Evolutionary conservation across 2,329 filamentous ascomycete species (phyloP), one percentile per base, ranked within the genome.

Genomic region (Diaporthe ampelina): DNA sequence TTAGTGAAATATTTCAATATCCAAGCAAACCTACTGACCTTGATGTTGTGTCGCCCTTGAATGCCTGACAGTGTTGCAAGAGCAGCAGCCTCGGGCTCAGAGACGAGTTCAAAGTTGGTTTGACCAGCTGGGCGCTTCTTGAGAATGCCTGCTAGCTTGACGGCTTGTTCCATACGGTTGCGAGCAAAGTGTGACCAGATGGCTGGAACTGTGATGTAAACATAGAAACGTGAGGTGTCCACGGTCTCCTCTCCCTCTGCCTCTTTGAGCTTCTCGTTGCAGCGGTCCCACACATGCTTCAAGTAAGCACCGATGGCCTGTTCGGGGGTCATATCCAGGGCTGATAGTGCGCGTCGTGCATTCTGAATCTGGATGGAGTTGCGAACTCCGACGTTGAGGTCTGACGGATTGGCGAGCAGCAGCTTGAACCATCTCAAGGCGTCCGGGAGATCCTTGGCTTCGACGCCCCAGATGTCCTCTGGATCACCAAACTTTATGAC

Each of bases 51-150:
- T 1, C 79, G 75, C 6, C 78, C 76, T 0, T 77, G 75, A 0
- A 83, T 70, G 2, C 83, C 81, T 0, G 78, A 75, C 0, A 87
- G 75, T 0, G 82, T 82, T 0, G 84, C 82, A 0, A 88, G 50
- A 0, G 85, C 85, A 0, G 86, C 86, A 0, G 86, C 86, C 73
- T 88, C 86, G 0, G 86, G 86, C 73, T 88, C 86, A 0, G 83
- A 81, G 0, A 87, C 76, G 52, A 87, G 84, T 0, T 74, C 52
- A 8, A 86, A 63, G 0, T 61, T 78, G 0, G 86, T 86, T 0
- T 78, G 45, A 0, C 81, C 83, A 1, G 78, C 78, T 10, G 63
- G 6, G 0, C 82, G 77, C 0, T 50, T 11, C 0, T 77, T 72
- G 0, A 86, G 76, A 3, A 88, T 82, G 0, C 86, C 86, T 0